Base-by-base conservation (phyloP, 2,329 filamentous ascomycete genomes). In the Colletotrichum sp. region DNA sequence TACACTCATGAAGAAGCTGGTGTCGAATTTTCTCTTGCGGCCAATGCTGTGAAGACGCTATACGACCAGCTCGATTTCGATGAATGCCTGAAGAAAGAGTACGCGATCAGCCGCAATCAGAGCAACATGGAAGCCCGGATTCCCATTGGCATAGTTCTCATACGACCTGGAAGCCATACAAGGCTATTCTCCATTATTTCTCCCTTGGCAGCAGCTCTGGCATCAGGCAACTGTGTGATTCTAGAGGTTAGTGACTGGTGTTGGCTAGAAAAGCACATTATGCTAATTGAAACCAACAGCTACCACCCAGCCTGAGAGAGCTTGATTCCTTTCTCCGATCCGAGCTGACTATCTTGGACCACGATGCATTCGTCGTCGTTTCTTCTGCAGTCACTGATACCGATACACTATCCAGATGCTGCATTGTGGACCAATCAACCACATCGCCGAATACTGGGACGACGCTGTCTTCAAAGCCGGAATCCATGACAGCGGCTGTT, bases 11-110 rank as follows among this genome's bases (percentile, higher is more conserved):
- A 52, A 9, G 76, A 77, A 59, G 83, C 85, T 1, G 82, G 83
- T 16, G 79, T 82, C 1, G 87, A 90, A 76, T 83, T 85, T 30
- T 30, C 28, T 30, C 28, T 30, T 30, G 3, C 28, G 28, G 28
- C 28, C 28, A 30, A 30, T 30, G 28, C 28, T 30, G 28, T 30
- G 8, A 30, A 30, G 28, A 30, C 28, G 28, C 28, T 30, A 30
- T 30, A 30, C 28, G 28, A 30, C 28, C 28, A 30, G 28, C 28
- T 30, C 8, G 28, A 30, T 30, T 83, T 75, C 5, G 68, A 76
- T 11, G 72, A 72, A 13, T 77, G 78, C 5, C 69, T 82, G 4
- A 55, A 79, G 52, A 59, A 65, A 6, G 80, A 81, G 55, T 80
- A 81, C 34, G 52, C 77, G 4, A 44, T 81, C 32, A 78, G 75